Evolutionary conservation across 768 basidiomycete genomes (phyloP).

Genomic region (Cytidiella melzeri): DNA sequence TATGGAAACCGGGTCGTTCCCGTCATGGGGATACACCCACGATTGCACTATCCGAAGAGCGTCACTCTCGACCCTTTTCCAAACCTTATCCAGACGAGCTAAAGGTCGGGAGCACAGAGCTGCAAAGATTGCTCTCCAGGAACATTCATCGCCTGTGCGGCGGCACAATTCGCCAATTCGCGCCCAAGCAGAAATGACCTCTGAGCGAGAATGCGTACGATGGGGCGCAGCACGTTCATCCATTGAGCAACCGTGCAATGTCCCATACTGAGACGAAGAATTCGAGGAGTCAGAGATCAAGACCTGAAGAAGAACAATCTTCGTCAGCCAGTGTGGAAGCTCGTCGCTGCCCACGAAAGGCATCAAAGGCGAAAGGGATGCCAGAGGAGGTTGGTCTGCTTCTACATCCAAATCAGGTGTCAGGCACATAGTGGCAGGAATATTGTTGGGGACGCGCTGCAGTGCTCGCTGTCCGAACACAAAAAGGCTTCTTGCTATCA

Average conservation of each 20-base stretch:
- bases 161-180: slow-evolving; percentile 69
- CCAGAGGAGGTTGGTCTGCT: not conserved
- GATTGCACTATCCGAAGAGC: slow-evolving; percentile 54
- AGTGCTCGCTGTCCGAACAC: slow-evolving; percentile 50
- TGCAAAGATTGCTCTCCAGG: slow-evolving; percentile 68
- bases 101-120: slow-evolving; percentile 71
- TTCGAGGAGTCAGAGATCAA: slow-evolving; percentile 50
- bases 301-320: slow-evolving; percentile 62
- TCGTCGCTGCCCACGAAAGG: slow-evolving; percentile 62
- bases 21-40: slow-evolving; percentile 50
- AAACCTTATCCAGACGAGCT: slow-evolving; percentile 71
- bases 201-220: slow-evolving; percentile 65
- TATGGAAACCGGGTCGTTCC: slow-evolving; percentile 25
- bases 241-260: slow-evolving; percentile 21
- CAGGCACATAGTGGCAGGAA: slow-evolving; percentile 20
- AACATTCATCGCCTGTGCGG: slow-evolving; percentile 67
- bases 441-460: slow-evolving; percentile 43
- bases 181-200: slow-evolving; percentile 68
- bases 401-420: slow-evolving; percentile 3
- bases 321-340: slow-evolving; percentile 78
- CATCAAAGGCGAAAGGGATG: slow-evolving; percentile 4
- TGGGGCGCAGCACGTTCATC: slow-evolving; percentile 33
- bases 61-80: slow-evolving; percentile 65
- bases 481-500: slow-evolving; percentile 59
- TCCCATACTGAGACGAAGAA: slow-evolving; percentile 1